Conservation (phyloP, 2,329 filamentous ascomycete genomes). For the Fusarium ambrosium region DNA sequence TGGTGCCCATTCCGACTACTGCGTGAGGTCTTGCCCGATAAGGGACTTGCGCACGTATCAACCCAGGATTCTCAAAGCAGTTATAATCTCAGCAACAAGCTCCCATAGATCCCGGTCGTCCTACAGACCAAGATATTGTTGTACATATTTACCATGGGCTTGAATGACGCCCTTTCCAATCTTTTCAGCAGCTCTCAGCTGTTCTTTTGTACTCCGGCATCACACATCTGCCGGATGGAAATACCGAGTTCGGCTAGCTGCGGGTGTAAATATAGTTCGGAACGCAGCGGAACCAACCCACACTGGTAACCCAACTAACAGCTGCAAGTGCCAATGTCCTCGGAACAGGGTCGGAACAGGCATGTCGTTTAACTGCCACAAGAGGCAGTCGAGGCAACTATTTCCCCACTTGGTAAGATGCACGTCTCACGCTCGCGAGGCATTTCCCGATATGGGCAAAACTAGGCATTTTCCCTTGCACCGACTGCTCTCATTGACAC, state of each 20-base stretch:
- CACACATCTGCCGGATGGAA: background rate
- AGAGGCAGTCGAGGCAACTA: background rate
- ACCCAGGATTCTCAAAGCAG: background rate
- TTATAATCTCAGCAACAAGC: background rate
- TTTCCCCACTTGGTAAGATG: slow-evolving; percentile 1
- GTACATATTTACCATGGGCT: background rate
- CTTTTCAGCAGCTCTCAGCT: background rate
- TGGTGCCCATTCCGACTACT: background rate
- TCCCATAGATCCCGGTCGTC: background rate
- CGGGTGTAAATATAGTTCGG: accelerated
- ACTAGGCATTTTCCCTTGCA: slow-evolving; percentile 4
- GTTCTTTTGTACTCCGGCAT: background rate
- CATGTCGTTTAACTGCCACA: background rate
- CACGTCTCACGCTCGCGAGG: background rate
- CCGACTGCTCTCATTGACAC: background rate
- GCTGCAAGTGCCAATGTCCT: background rate
- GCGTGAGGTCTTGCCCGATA: slow-evolving; percentile 6
- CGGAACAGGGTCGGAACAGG: background rate
- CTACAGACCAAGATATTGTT: too few species aligned
- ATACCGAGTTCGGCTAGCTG: background rate
- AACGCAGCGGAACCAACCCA: background rate
- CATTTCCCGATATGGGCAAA: slow-evolving; percentile 21
- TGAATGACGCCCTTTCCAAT: background rate
- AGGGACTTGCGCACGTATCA: background rate
- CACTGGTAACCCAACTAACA: background rate